These are phyloP conservation scores for Starmerella apis DNA, from an alignment of 805 yeast genomes.

Conservation along the genomic window DNA sequence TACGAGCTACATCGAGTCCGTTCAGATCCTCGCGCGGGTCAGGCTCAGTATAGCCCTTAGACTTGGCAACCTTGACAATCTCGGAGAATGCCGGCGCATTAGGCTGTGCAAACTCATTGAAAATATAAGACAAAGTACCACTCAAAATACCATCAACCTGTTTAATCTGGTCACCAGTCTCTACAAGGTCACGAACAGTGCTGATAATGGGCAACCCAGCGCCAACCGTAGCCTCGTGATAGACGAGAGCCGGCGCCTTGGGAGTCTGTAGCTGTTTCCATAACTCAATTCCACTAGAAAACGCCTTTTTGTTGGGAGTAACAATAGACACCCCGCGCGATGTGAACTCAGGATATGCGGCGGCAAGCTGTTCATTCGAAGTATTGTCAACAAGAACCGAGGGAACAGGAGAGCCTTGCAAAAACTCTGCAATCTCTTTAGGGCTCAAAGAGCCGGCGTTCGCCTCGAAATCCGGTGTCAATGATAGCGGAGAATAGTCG, in stretches of 20 bases:
- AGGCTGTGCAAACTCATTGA: slow-evolving; percentile 75
- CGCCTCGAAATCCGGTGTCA: slow-evolving; percentile 46
- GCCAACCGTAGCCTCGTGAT: slow-evolving; percentile 98
- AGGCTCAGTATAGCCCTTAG: slow-evolving; percentile 94
- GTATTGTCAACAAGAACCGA: slow-evolving; percentile 89
- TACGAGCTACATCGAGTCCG: slow-evolving; percentile 97
- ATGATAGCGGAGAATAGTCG: slow-evolving; percentile 60
- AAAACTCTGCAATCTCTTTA: slow-evolving; percentile 49
- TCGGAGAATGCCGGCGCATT: slow-evolving; percentile 71
- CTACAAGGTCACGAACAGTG: slow-evolving; percentile 74
- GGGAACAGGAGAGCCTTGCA: slow-evolving; percentile 59
- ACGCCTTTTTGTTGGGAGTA: slow-evolving; percentile 97
- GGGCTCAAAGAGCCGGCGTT: slow-evolving; percentile 44
- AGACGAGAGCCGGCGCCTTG: slow-evolving; percentile 63
- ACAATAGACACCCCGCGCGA: slow-evolving; percentile 80
- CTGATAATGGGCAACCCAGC: slow-evolving; percentile 94
- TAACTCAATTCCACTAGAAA: slow-evolving; percentile 59
- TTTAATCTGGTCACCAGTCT: slow-evolving; percentile 86
- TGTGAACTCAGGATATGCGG: slow-evolving; percentile 63
- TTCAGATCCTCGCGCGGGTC: slow-evolving; percentile 98
- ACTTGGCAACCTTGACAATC: slow-evolving; percentile 77
- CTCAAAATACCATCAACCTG: slow-evolving; percentile 93
- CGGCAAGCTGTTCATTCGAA: slow-evolving; percentile 68
- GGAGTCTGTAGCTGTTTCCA: slow-evolving; percentile 66
- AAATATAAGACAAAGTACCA: slow-evolving; percentile 89